Base-by-base conservation (phyloP, 1,139 yeast genomes). In the Hansenula anomala region DNA sequence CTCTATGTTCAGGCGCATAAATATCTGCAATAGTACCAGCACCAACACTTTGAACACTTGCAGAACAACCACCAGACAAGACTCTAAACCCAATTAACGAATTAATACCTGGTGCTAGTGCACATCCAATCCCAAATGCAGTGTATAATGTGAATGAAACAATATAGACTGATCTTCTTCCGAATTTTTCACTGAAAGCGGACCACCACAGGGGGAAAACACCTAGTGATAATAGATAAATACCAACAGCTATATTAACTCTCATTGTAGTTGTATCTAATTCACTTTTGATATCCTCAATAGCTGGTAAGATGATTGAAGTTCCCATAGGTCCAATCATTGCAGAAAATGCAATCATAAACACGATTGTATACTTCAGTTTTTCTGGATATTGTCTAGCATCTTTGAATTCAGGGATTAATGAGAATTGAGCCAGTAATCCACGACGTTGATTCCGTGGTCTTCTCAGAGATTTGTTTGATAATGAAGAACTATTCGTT, bases 251-350 rank as follows among this genome's bases (percentile, higher is more conserved):
- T 14, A 87, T 70, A 54, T 86, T 87, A 26, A 86, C 89, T 46
- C 75, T 67, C 20, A 79, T 64, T 2, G 70, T 71, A 5, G 75
- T 55, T 0, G 95, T 81, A 36, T 80, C 36, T 26, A 86, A 65
- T 22, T 75, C 77, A 0, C 45, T 43, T 6, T 73, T 73, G 30
- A 87, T 73, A 42, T 79, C 75, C 35, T 75, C 74, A 33, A 86
- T 75, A 0, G 94, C 94, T 0, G 96, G 96, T 38, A 85, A 71
- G 58, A 87, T 69, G 43, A 88, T 84, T 1, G 92, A 80, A 1
- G 95, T 82, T n/a, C 95, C 95, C 90, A 88, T 83, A 10, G 96
- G 96, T 0, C 95, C 96, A 37, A 85, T 73, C 56, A 83, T 66
- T 2, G 90, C 86, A 6, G 92, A 89, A 44, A 75, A 66, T 0